A percentile compares a stretch with the other conserved stretches of the same genome.
phyloP scores from a whole-genome alignment of 2,329 filamentous ascomycete species.

The Capronia coronata region DNA sequence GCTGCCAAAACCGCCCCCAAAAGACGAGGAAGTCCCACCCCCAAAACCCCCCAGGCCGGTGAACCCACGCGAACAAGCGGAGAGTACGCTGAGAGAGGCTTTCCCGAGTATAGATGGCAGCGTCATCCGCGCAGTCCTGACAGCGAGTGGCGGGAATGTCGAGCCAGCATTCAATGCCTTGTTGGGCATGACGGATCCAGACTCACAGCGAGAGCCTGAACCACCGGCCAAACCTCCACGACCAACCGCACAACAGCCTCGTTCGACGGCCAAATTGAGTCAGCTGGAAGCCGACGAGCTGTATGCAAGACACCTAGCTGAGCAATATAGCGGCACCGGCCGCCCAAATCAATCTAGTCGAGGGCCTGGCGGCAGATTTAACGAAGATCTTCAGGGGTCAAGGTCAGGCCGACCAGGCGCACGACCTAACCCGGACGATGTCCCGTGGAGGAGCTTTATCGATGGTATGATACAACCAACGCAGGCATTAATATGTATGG shows the following conservation, averaged over 20 bases:
- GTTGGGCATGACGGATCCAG: slow-evolving; percentile 72
- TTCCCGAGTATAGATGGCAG: slow-evolving; percentile 75
- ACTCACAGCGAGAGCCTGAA: slow-evolving; percentile 54
- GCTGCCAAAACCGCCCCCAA: slow-evolving; percentile 28
- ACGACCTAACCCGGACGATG: slow-evolving; percentile 44
- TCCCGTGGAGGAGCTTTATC: slow-evolving; percentile 68
- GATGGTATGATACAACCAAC: slow-evolving; percentile 51
- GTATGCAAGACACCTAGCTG: slow-evolving; percentile 85
- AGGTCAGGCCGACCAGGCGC: slow-evolving; percentile 30
- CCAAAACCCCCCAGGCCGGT: slow-evolving; percentile 80
- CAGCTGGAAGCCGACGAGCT: slow-evolving; percentile 87
- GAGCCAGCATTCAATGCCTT: slow-evolving; percentile 95
- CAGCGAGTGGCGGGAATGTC: slow-evolving; percentile 76
- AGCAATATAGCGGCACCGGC: slow-evolving; percentile 64
- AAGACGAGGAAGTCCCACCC: slow-evolving; percentile 45
- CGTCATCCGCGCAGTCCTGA: slow-evolving; percentile 81
- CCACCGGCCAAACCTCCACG: slow-evolving; percentile 78
- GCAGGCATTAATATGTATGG: slow-evolving; percentile 6
- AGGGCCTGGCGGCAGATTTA: slow-evolving; percentile 26
- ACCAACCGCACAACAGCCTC: slow-evolving; percentile 46
- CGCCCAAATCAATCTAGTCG: slow-evolving; percentile 27
- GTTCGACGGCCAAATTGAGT: slow-evolving; percentile 55
- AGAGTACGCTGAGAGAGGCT: slow-evolving; percentile 83
- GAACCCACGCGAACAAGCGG: slow-evolving; percentile 75
- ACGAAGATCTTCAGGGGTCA: slow-evolving; percentile 29